Conservation (phyloP, 2,329 filamentous ascomycete species). For the Fusarium neocosmosporiellum region DNA sequence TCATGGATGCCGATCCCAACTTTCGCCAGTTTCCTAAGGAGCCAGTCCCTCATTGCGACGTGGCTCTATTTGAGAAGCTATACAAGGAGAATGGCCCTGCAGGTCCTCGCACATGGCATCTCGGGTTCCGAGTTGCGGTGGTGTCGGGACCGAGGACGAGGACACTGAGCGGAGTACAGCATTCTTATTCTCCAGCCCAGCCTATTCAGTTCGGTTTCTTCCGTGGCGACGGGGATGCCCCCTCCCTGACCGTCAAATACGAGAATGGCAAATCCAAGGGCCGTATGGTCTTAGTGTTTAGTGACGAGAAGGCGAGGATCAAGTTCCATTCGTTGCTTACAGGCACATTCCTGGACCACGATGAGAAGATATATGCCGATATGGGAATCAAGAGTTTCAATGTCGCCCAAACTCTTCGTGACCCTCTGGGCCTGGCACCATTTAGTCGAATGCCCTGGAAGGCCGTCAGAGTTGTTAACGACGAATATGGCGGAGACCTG, state of each 20-base stretch:
- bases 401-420: constrained; percentile 66
- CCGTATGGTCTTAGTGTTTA: constrained; percentile 82
- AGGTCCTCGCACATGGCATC: constrained; percentile 78
- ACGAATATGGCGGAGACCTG: constrained; percentile 69
- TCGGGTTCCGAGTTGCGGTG: constrained; percentile 82
- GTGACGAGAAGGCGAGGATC: constrained; percentile 76
- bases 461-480: constrained; percentile 77
- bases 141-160: constrained; percentile 83
- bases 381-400: constrained; percentile 73
- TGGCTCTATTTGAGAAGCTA: constrained; percentile 80
- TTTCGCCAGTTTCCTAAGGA: constrained; percentile 81
- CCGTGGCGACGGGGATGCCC: constrained; percentile 75
- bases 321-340: constrained; percentile 79
- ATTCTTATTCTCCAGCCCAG: constrained; percentile 71
- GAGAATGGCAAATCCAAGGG: constrained; percentile 74
- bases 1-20: constrained; percentile 79
- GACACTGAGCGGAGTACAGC: constrained; percentile 80
- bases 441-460: constrained; percentile 72
- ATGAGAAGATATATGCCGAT: constrained; percentile 78
- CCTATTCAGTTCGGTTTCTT: constrained; percentile 84
- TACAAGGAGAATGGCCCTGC: constrained; percentile 77
- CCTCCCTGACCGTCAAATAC: constrained; percentile 77
- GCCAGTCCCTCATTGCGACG: constrained; percentile 74
- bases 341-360: constrained; percentile 74
- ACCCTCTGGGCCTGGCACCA: constrained; percentile 60